phyloP scores from a whole-genome alignment of 306 rosid genomes.

The Cicer judaicum region DNA sequence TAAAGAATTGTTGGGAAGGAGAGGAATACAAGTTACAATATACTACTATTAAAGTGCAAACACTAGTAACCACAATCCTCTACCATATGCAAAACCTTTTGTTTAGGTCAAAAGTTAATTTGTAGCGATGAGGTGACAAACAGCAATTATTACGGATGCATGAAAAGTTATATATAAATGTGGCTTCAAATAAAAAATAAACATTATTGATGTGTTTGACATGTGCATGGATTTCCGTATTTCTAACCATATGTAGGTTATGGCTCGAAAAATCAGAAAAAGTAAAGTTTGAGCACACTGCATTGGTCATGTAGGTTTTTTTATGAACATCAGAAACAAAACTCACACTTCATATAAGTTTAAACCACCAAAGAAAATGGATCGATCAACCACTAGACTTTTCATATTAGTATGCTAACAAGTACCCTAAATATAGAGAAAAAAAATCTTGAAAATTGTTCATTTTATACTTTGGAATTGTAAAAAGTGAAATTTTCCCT shows the following conservation, averaged over 20 bases:
- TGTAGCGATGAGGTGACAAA: constrained; percentile 7
- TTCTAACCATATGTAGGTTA: background rate
- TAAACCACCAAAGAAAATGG: constrained; percentile 22
- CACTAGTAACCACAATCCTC: constrained; percentile 16
- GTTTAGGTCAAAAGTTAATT: constrained; percentile 2
- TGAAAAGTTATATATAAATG: background rate
- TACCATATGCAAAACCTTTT: constrained; percentile 13
- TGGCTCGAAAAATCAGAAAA: background rate
- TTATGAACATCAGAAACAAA: constrained; percentile 2
- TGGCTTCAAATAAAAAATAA: background rate
- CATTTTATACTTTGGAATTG: no score
- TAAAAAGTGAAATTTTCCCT: no score
- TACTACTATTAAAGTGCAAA: background rate
- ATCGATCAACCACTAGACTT: background rate
- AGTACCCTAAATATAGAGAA: no score
- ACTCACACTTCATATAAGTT: background rate
- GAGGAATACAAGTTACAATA: constrained; percentile 20
- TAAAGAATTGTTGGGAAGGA: constrained; percentile 30
- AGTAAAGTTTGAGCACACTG: constrained; percentile 4
- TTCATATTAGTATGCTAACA: background rate
- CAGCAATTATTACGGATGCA: constrained; percentile 19
- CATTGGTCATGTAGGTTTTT: constrained; percentile 1
- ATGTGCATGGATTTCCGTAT: constrained; percentile 9
- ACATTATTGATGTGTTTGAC: background rate
- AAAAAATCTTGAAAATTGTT: no score